Evolutionary conservation across 2,329 filamentous ascomycete genomes (phyloP).

Genomic region (Pseudodiploospora longispora): DNA sequence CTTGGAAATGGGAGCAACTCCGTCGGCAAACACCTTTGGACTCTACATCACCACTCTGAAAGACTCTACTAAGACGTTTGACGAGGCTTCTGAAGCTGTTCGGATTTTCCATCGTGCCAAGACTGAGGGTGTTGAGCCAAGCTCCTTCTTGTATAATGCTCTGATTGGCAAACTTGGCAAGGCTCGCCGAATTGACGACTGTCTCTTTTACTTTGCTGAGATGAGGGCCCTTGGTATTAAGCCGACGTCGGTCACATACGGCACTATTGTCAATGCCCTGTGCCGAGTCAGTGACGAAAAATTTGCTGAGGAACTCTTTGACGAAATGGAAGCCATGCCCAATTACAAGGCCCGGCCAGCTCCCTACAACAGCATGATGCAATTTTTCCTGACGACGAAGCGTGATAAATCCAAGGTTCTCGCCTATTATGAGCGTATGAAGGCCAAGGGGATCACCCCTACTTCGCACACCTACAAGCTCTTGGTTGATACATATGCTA

Average conservation of each 20-base stretch:
- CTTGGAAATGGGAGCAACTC: slow-evolving; percentile 79
- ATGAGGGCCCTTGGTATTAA: slow-evolving; percentile 91
- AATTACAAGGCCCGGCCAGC: slow-evolving; percentile 98
- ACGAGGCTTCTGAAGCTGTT: slow-evolving; percentile 92
- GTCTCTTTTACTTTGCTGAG: slow-evolving; percentile 94
- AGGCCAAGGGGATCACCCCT: slow-evolving; percentile 73
- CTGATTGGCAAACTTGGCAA: slow-evolving; percentile 97
- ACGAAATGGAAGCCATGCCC: slow-evolving; percentile 97
- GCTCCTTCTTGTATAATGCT: slow-evolving; percentile 95
- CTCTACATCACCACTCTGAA: slow-evolving; percentile 99
- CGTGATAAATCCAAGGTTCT: slow-evolving; percentile 91
- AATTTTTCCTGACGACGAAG: slow-evolving; percentile 97
- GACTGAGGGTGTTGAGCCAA: slow-evolving; percentile 88
- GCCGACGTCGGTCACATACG: slow-evolving; percentile 95
- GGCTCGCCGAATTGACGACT: slow-evolving; percentile 95
- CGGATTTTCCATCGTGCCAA: slow-evolving; percentile 96
- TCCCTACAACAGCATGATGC: slow-evolving; percentile 99
- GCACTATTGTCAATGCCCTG: slow-evolving; percentile 94
- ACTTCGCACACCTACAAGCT: slow-evolving; percentile 98
- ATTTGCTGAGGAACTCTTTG: slow-evolving; percentile 94
- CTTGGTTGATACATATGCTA: slow-evolving; percentile 89
- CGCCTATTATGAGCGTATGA: slow-evolving; percentile 92
- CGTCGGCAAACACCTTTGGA: slow-evolving; percentile 94
- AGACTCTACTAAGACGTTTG: slow-evolving; percentile 94
- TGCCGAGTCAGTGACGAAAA: slow-evolving; percentile 97